Evolutionary conservation across 1,139 yeast genomes (phyloP), one percentile per base, ranked within the genome.

Genomic region (Lodderomyces oxycetoniae): DNA sequence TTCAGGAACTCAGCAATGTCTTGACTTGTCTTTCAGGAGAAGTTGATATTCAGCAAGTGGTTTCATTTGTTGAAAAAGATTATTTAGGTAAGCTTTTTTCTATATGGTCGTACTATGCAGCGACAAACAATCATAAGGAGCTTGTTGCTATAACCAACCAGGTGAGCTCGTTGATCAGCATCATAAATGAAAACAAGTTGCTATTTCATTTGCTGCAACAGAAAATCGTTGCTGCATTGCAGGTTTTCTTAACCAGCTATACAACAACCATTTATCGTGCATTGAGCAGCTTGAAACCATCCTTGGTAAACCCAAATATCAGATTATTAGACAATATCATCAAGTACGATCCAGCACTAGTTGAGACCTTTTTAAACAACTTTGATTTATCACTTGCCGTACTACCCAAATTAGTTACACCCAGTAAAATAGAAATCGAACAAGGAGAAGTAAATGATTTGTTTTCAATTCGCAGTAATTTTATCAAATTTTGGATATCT

Each of bases 221-320:
- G 20, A 21, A 27, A 5, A 33, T 46, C 17, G 26, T 39, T 8
- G 42, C 40, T n/a, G 23, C 76, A 32, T 72, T 80, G 38, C 67
- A 62, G 33, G 71, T 71, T 14, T 57, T 87, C 7, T 55, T 87
- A 13, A 63, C 67, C 2, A 71, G 67, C 36, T 74, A 83, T 49
- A 54, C 72, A 32, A 83, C 80, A 47, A 71, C 78, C 15, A 61
- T 88, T 4, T 85, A 84, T 55, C 67, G 95, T 47, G 79, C 84
- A 16, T 60, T 88, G 30, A 74, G 71, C 40, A 73, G 77, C 39
- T 57, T 70, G 45, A 72, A 79, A 43, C 76, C 83, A 0, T 63
- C 74, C 1, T 59, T 77, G 8, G 76, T 91, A 1, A 77, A 73
- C 36, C 82, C 94, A 0, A 69, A 74, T 1, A 51, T 87, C 19